A percentile compares a stretch with the other conserved stretches of the same genome.
phyloP scores from a whole-genome alignment of 352 stramenopile genomes.

The Phytopythium montanum region DNA sequence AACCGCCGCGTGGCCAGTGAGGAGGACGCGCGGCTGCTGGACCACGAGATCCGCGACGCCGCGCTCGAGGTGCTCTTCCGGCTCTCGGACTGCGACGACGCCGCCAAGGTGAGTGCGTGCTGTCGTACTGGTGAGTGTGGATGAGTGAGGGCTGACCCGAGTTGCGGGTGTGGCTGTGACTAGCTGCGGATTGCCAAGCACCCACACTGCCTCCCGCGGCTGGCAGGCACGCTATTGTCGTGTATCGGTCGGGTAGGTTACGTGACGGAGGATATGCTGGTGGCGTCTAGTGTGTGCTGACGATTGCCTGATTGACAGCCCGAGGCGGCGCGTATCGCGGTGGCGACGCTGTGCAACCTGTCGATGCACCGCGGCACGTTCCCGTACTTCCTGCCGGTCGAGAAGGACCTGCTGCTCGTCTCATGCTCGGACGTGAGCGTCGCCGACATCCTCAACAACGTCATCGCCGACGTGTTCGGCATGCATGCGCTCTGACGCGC shows the following conservation, averaged over 20 bases:
- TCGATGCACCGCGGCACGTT: conserved; percentile 78
- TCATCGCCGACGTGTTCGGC: conserved; percentile 75
- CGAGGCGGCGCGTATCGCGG: conserved; percentile 68
- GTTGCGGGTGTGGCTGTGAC: not conserved
- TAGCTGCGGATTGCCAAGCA: conserved; percentile 66
- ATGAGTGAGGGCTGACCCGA: not conserved
- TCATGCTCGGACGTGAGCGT: conserved; percentile 75
- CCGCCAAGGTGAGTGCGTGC: conserved; percentile 32
- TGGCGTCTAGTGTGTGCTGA: not conserved
- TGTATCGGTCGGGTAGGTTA: conserved; percentile 64
- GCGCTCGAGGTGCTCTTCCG: conserved; percentile 73
- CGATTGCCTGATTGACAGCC: conserved; percentile 26
- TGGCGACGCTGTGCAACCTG: conserved; percentile 67
- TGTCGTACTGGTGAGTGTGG: not conserved
- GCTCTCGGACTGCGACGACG: conserved; percentile 57
- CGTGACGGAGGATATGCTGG: not conserved
- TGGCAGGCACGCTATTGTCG: conserved; percentile 53
- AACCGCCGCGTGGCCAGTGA: conserved; percentile 38
- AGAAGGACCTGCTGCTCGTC: conserved; percentile 70
- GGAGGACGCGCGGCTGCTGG: conserved; percentile 43
- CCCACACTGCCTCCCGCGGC: conserved; percentile 51
- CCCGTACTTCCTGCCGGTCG: conserved; percentile 73
- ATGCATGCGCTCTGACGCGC: conserved; percentile 71
- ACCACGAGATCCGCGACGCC: conserved; percentile 76
- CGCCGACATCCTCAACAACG: conserved; percentile 76